Base-by-base conservation (phyloP, 352 stramenopile genomes). In the Phytopythium ostracodes region DNA sequence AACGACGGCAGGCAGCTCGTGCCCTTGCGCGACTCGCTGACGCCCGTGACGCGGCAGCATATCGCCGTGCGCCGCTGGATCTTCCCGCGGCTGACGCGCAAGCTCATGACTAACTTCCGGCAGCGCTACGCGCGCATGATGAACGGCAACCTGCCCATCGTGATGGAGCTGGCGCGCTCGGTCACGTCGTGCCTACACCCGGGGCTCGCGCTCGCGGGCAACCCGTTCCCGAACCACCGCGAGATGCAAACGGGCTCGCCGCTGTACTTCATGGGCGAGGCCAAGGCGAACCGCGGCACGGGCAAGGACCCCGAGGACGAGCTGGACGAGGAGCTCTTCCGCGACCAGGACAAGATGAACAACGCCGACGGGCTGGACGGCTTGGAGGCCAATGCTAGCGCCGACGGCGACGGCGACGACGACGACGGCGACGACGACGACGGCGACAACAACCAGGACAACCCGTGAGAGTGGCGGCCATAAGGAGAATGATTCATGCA, bases 31-130 rank as follows among this genome's bases (percentile, higher is more conserved):
- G 57, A 63, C 47, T 63, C 57, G 20, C 22, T 47, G 31, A 63
- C 57, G 36, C 75, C 76, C 17, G 59, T 83, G 11, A 81, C 72
- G 1, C 67, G 67, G 4, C 46, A 85, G 66, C 75, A 88, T 31
- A 59, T 80, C 6, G 78, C 78, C 1, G 49, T 88, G 8, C 65
- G 78, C 0, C 46, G 59, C 8, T 88, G 78, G 78, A 82, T 86
- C 42, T 66, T 73, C 2, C 78, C 76, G 4, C 72, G 70, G 33
- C 60, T 82, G 15, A 65, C 77, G 60, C 59, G 62, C n/a, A 72
- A 77, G 61, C 80, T 88, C 49, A 56, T 81, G 31, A 58, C 51
- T 9, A 77, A 77, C 25, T 56, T 86, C 33, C 72, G 74, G 38
- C 70, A 81, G 42, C 76, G 78, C 4, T 70, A 84, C 59, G 65